Percentiles rank a stretch among this genome's conserved stretches.
phyloP scores from a whole-genome alignment of 495 filamentous ascomycete species.

The Margaritispora aquatica region DNA sequence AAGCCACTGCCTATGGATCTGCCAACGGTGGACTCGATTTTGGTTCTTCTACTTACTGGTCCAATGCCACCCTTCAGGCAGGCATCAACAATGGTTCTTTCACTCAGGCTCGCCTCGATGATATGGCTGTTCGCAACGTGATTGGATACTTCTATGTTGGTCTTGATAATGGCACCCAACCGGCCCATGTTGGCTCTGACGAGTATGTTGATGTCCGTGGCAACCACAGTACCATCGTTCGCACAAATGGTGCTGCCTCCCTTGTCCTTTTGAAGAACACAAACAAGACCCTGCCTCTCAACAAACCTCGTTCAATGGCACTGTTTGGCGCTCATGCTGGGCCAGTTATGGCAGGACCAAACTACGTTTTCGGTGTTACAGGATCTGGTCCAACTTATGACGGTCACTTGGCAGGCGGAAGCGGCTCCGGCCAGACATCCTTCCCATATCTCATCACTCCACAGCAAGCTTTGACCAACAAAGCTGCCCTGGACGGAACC shows the following conservation, averaged over 20 bases:
- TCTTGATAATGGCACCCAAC: constrained; percentile 30
- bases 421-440: constrained; percentile 60
- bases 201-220: constrained; percentile 72
- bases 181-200: constrained; percentile 64
- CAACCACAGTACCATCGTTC: constrained; percentile 59
- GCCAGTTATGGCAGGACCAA: constrained; percentile 60
- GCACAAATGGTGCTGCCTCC: constrained; percentile 62
- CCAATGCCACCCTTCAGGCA: constrained; percentile 25
- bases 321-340: constrained; percentile 66
- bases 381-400: constrained; percentile 59
- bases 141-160: constrained; percentile 84
- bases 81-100: constrained; percentile 76
- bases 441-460: constrained; percentile 28
- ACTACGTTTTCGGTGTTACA: constrained; percentile 53
- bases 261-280: constrained; percentile 66
- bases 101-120: constrained; percentile 80
- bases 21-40: constrained; percentile 84
- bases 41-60: constrained; percentile 70
- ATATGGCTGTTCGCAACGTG: constrained; percentile 88
- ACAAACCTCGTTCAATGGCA: constrained; percentile 50
- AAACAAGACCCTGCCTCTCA: constrained; percentile 51
- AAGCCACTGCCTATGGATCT: constrained; percentile 69
- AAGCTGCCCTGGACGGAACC: background rate
- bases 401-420: constrained; percentile 54
- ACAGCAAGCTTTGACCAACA: background rate